Evolutionary conservation across 805 yeast genomes (phyloP).

Genomic region (Candida endomychidarum): DNA sequence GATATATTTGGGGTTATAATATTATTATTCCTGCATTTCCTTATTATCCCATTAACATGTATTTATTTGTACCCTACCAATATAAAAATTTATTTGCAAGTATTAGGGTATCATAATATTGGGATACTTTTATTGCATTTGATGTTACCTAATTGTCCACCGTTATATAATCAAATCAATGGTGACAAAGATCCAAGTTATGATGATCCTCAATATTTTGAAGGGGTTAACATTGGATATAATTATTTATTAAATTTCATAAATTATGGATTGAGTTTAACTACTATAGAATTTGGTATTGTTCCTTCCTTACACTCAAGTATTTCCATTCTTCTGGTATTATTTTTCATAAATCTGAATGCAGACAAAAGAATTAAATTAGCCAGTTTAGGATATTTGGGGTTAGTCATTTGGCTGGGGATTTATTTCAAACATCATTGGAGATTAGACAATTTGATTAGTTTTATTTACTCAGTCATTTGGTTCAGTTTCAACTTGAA

Average conservation of each 20-base stretch:
- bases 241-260: constrained; percentile 12
- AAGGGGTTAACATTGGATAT: constrained; percentile 62
- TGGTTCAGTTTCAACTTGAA: constrained; percentile 12
- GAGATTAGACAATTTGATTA: constrained; percentile 59
- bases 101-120: constrained; percentile 60
- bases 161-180: constrained; percentile 66
- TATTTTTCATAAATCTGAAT: constrained; percentile 42
- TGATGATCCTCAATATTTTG: constrained; percentile 64
- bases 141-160: constrained; percentile 69
- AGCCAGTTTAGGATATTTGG: constrained; percentile 44
- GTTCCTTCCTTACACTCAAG: constrained; percentile 63
- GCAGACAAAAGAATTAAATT: constrained; percentile 34
- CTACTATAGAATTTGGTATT: constrained; percentile 52
- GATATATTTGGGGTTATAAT: constrained; percentile 58
- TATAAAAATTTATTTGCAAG: constrained; percentile 50
- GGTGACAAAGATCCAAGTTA: constrained; percentile 59
- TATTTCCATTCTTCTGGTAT: constrained; percentile 55
- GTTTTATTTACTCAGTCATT: constrained; percentile 42
- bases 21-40: constrained; percentile 54
- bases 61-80: constrained; percentile 68
- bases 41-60: constrained; percentile 60
- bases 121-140: constrained; percentile 62
- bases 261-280: constrained; percentile 10
- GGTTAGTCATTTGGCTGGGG: constrained; percentile 73
- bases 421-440: constrained; percentile 74